Evolutionary conservation across 306 rosid genomes (phyloP).

Genomic region (Quercus gilva): DNA sequence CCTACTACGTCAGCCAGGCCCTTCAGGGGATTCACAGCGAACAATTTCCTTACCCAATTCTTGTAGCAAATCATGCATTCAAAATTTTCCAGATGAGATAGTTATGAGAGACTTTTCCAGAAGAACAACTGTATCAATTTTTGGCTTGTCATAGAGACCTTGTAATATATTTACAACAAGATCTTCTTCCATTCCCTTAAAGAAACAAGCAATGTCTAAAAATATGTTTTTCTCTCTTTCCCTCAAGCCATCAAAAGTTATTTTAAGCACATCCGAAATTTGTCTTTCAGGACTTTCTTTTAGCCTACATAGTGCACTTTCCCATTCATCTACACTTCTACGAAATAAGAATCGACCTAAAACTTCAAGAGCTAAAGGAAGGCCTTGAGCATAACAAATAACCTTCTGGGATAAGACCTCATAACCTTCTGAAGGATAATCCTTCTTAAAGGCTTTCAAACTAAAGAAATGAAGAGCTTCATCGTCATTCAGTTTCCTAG

Average conservation of each 20-base stretch:
- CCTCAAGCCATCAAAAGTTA: background rate
- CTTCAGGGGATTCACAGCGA: too few species aligned
- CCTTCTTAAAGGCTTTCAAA: background rate
- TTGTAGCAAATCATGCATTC: background rate
- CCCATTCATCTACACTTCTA: background rate
- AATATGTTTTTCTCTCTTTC: too few species aligned
- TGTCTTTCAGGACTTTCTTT: background rate
- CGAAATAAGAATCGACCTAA: too few species aligned
- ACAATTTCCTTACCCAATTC: too few species aligned
- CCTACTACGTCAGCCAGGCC: too few species aligned
- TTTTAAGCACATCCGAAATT: background rate
- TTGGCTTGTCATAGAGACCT: too few species aligned
- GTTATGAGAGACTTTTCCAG: background rate
- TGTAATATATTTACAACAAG: background rate
- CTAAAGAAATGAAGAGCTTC: background rate
- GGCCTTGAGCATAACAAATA: background rate
- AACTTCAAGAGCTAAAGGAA: too few species aligned
- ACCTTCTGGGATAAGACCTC: background rate
- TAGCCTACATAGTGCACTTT: too few species aligned
- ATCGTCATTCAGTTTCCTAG: background rate
- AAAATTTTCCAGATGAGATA: background rate
- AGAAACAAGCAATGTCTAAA: too few species aligned
- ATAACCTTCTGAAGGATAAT: background rate
- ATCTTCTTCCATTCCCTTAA: too few species aligned
- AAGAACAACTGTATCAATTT: background rate